Evolutionary conservation across 148 eudicot species (phyloP).

Genomic region (Cornus kousa): DNA sequence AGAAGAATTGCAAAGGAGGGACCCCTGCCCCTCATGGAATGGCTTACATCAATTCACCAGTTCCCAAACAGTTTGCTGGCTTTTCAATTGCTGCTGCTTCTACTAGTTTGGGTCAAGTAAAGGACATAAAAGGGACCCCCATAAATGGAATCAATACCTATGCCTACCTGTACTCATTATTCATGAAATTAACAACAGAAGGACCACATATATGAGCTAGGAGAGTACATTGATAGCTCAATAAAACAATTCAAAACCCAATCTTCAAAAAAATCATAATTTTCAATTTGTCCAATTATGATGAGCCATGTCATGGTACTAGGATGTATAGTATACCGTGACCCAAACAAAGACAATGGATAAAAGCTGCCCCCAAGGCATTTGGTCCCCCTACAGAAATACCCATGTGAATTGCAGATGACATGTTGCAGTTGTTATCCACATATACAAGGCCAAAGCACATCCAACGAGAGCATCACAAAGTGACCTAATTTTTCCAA

Average conservation of each 20-base stretch:
- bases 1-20: neutral
- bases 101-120: neutral
- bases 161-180: neutral
- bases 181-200: neutral
- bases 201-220: neutral
- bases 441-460: neutral
- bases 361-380: neutral
- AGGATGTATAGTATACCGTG: neutral
- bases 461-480: neutral
- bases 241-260: neutral
- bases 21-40: neutral
- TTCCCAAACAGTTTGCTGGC: neutral
- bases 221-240: neutral
- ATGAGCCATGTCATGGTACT: neutral
- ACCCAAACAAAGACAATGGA: neutral
- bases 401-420: slow-evolving; percentile 19
- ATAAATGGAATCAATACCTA: neutral
- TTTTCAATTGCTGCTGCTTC: neutral
- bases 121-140: neutral
- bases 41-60: neutral
- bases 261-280: neutral
- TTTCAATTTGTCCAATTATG: neutral
- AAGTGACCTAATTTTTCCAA: neutral
- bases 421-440: neutral
- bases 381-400: slow-evolving; percentile 13